A percentile compares a stretch with the other conserved stretches of the same genome.
phyloP scores from a whole-genome alignment of 2,329 filamentous ascomycete species.

The Mollisia scopiformis region DNA sequence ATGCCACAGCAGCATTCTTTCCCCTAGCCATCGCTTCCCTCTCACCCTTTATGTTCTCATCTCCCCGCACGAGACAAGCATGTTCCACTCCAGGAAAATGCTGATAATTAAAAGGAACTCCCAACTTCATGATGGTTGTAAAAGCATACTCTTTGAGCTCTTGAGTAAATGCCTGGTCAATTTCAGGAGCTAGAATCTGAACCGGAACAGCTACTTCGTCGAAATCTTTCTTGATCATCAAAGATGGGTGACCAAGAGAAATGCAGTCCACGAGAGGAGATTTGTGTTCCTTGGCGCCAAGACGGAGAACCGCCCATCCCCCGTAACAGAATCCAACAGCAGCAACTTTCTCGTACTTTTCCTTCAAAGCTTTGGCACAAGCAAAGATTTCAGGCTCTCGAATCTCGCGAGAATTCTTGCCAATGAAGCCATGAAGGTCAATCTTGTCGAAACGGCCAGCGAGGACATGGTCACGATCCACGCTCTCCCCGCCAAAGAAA shows the following conservation, averaged over 20 bases:
- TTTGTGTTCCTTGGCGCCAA: slow-evolving; percentile 19
- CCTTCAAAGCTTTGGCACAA: slow-evolving; percentile 12
- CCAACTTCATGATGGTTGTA: slow-evolving; percentile 40
- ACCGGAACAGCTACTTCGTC: slow-evolving; percentile 48
- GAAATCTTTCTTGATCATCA: slow-evolving; percentile 49
- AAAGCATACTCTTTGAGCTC: slow-evolving; percentile 51
- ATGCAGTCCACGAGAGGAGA: slow-evolving; percentile 43
- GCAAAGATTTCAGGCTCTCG: slow-evolving; percentile 25
- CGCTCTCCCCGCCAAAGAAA: slow-evolving; percentile 26
- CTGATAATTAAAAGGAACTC: slow-evolving; percentile 51
- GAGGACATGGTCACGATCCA: slow-evolving; percentile 12
- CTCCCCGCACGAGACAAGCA: slow-evolving; percentile 47
- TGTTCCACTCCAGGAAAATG: slow-evolving; percentile 54
- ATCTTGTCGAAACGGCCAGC: slow-evolving; percentile 36
- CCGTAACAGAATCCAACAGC: slow-evolving; percentile 28
- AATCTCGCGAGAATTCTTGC: slow-evolving; percentile 17
- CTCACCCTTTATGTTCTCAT: slow-evolving; percentile 43
- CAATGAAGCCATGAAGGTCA: slow-evolving; percentile 21
- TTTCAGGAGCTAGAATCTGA: slow-evolving; percentile 55
- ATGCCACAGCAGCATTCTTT: slow-evolving; percentile 50
- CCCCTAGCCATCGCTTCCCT: slow-evolving; percentile 48
- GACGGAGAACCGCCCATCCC: slow-evolving; percentile 24
- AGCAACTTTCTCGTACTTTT: slow-evolving; percentile 17
- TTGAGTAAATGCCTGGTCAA: slow-evolving; percentile 44
- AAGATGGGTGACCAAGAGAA: slow-evolving; percentile 29